Base-by-base conservation (phyloP, 768 basidiomycete genomes). In the Obba rivulosa region DNA sequence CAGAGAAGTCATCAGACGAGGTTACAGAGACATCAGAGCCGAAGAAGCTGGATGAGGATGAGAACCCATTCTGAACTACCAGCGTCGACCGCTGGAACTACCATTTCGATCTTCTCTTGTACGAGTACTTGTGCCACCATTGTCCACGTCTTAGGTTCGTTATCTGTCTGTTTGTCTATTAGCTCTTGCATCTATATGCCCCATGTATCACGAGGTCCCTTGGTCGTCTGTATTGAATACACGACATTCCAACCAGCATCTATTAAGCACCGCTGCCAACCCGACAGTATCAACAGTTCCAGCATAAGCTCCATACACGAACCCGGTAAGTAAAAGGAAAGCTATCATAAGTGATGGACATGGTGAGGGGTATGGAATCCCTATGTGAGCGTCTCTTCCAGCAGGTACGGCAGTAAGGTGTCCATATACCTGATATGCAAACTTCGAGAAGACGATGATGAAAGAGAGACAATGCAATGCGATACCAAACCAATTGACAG, bases 41-140 rank as follows among this genome's bases (percentile, higher is more conserved):
- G 41, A 69, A 60, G 43, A 67, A 62, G 55, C 69, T 72, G 58
- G 71, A 69, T 45, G 66, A 69, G 56, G 84, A 82, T 45, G 80
- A 83, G 62, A 90, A 87, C 59, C 87, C 87, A 17, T 90, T 91
- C 68, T 82, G 68, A 68, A 36, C 17, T n/a, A 34, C 28, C 25
- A 38, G 39, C 24, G 38, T 21, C 14, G 46, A 46, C 22, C 34
- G 35, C 13, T 21, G 14, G 18, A 4, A n/a, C 37, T 47, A 40
- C 40, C 24, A 38, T 47, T 28, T 40, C 40, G 37, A 38, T 21
- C 34, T 34, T 13, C 11, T 14, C 28, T 40, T 54, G 44, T 51
- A 46, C 38, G 43, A 45, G 16, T 24, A 23, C 24, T 38, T 28
- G 35, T 44, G 13, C 31, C 34, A 18, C 40, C 37, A 22, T 51